Base-by-base conservation (phyloP, 2,329 filamentous ascomycete genomes). In the Clarireedia sp. region DNA sequence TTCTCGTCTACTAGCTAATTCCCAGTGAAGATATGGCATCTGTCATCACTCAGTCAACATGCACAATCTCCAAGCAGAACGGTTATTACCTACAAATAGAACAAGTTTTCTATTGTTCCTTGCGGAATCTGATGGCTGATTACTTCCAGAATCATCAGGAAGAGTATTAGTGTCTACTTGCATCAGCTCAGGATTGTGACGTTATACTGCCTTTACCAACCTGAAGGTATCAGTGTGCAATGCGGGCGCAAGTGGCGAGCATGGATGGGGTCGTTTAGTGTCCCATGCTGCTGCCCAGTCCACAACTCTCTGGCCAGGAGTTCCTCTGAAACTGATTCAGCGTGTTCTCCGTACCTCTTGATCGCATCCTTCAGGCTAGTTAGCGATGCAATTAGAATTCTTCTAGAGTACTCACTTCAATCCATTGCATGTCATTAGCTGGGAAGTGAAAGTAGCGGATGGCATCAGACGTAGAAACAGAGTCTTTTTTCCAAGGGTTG, bases 1-100 rank as follows among this genome's bases (percentile, higher is more conserved):
- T 14, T 21, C 37, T 50, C 54, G 46, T 16, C 52, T 36, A 10
- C 47, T 55, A 26, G 64, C 57, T 17, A 60, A 65, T 51, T 66
- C 65, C 66, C 66, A 67, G 38, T 67, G 65, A 6, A 67, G 54
- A n/a, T 46, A 26, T 8, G 43, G 43, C 43, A 46, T 46, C 43
- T 46, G 23, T 46, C 8, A 45, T 45, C 8, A 8, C 16, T 23
- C 14, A 12, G 9, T 46, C 21, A 46, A 16, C 24, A 26, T 16
- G 7, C 8, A 10, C 14, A 19, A 21, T 21, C 21, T 9, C 12
- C 5, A 21, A 23, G 17, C 17, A 40, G 14, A n/a, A 23, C 23
- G 8, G 21, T 3, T 23, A n/a, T 26, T 3, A 40, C 62, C 58
- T 51, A 65, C 56, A 47, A 59, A 62, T 10, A 62, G 54, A 16